Conservation (phyloP, 2,329 filamentous ascomycete genomes). For the Alternaria gaisen region DNA sequence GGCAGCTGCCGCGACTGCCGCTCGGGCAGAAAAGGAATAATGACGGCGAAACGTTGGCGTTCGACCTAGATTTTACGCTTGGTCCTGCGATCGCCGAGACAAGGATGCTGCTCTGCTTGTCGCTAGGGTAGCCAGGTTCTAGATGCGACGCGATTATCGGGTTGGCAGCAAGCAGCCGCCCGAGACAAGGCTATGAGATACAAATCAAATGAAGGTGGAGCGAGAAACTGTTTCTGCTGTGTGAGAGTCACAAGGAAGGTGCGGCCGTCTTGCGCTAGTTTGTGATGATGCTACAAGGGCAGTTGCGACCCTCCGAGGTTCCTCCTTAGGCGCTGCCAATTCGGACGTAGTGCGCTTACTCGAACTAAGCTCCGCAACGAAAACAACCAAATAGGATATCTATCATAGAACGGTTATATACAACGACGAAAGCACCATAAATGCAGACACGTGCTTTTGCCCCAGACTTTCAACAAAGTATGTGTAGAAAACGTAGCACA, state of each 20-base stretch:
- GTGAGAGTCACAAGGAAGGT: slow-evolving; percentile 2
- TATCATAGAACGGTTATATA: slow-evolving; percentile 29
- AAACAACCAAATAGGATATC: slow-evolving; percentile 10
- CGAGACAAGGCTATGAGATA: neutral
- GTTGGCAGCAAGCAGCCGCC: slow-evolving; percentile 1
- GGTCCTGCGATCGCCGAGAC: neutral
- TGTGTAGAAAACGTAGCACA: neutral
- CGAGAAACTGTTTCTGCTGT: neutral
- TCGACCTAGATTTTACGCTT: slow-evolving; percentile 1
- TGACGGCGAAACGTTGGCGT: slow-evolving; percentile 1
- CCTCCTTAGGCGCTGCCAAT: neutral
- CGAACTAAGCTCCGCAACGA: neutral
- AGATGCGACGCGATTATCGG: neutral
- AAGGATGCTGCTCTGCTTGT: neutral
- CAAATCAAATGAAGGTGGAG: neutral
- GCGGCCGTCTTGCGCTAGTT: neutral
- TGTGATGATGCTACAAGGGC: neutral
- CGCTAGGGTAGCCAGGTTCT: slow-evolving; percentile 2
- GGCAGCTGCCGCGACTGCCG: neutral
- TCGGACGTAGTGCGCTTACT: neutral
- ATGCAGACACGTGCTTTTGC: slow-evolving; percentile 20
- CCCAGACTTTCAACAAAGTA: slow-evolving; percentile 12
- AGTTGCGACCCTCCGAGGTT: neutral
- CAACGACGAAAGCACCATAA: slow-evolving; percentile 21
- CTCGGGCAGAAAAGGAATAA: slow-evolving; percentile 1